Conservation (phyloP, 805 yeast species). For the Nakazawaea molendinolei region DNA sequence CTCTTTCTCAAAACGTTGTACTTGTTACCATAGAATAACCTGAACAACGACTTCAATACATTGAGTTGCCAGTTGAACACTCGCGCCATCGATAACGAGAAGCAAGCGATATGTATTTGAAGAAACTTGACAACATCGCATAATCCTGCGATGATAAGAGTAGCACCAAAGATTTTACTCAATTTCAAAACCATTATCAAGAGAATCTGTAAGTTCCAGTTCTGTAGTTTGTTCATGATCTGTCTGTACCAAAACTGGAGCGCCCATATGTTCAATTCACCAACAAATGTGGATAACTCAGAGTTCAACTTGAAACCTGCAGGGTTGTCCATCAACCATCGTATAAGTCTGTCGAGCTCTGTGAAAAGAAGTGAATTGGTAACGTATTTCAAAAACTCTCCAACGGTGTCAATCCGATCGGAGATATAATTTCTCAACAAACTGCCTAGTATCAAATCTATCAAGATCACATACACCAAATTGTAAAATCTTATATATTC, state of each 20-base stretch:
- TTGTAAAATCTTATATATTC: slow-evolving; percentile 78
- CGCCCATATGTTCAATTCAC: slow-evolving; percentile 83
- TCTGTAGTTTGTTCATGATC: slow-evolving; percentile 14
- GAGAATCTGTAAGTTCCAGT: slow-evolving; percentile 9
- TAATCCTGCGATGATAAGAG: slow-evolving; percentile 59
- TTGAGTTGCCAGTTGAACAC: slow-evolving; percentile 71
- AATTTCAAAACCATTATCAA: slow-evolving; percentile 4
- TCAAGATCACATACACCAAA: slow-evolving; percentile 78
- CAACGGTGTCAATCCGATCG: slow-evolving; percentile 26
- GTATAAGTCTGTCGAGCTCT: slow-evolving; percentile 38
- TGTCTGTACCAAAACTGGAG: slow-evolving; percentile 52
- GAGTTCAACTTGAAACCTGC: slow-evolving; percentile 90
- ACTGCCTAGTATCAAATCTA: slow-evolving; percentile 75
- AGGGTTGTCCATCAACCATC: slow-evolving; percentile 83
- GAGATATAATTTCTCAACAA: slow-evolving; percentile 43
- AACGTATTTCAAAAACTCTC: slow-evolving; percentile 19
- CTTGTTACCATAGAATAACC: slow-evolving; percentile 84
- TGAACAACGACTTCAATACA: slow-evolving; percentile 65
- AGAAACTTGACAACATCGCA: slow-evolving; percentile 59
- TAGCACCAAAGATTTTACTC: slow-evolving; percentile 42
- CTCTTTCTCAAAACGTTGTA: slow-evolving; percentile 78
- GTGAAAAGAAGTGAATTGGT: slow-evolving; percentile 27
- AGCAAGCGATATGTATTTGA: slow-evolving; percentile 68
- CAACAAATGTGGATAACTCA: slow-evolving; percentile 79
- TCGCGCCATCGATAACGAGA: slow-evolving; percentile 73